Evolutionary conservation across 495 filamentous ascomycete species (phyloP), one percentile per base, ranked within the genome.

Genomic region (Pyrenula massariospora): DNA sequence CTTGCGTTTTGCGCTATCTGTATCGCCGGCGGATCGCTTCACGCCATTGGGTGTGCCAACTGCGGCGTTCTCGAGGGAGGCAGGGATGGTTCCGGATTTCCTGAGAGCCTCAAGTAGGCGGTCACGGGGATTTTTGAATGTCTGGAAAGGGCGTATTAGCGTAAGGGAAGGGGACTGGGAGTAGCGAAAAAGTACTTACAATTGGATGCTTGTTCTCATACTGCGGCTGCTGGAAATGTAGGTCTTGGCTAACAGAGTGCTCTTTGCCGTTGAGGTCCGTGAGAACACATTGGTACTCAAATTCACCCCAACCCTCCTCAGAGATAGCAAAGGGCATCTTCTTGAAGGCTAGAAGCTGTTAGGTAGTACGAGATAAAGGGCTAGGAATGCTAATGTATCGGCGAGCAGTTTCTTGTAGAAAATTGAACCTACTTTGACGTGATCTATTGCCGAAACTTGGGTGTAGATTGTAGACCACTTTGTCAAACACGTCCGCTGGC

Each of bases 241-340:
- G 76, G 66, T 99, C 94, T 69, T 99, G 94, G 24, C 71, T 67
- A 56, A 99, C 73, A 21, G 78, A 74, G 63, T 87, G 84, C 53
- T 96, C 90, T 58, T 91, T 91, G 20, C 83, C 83, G 70, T 95
- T 89, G 22, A 85, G 82, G n/a, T 82, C 83, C 61, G 79, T 84
- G 24, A 95, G 75, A 54, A 85, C 78, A 59, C 97, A 92, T 23
- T 78, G 75, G 88, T 97, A 92, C 65, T 97, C 94, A 65, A 99
- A 99, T 72, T 99, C 94, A 64, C 94, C 94, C 94, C 94, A 99
- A 62, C 94, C 94, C 69, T 94, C 85, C 70, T 99, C 94, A 54
- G 81, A 73, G 67, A 95, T 93, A 22, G 81, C 80, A 75, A 97
- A 99, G 0, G 93, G 93, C 0, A 89, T 84, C 42, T 84, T 84